Base-by-base conservation (phyloP, 23 red algal species). In the Gracilaria caudata region DNA sequence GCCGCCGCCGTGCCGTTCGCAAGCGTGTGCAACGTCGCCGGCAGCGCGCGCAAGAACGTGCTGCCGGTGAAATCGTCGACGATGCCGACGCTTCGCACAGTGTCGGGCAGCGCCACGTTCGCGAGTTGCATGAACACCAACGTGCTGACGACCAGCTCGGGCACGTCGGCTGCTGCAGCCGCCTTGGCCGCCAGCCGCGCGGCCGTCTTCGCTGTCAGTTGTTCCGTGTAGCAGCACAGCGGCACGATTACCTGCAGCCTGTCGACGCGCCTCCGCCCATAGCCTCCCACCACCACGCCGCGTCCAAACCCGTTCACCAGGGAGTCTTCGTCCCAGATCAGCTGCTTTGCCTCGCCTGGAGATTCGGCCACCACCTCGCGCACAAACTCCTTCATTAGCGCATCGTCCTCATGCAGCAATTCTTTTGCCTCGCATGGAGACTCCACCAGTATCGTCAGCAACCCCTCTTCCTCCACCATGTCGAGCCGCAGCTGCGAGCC, bases 351-450 rank as follows among this genome's bases (percentile, higher is more conserved):
- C 43, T 45, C 43, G 4, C 43, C 43, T 45, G 43, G 43, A 45
- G 43, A 45, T 7, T 38, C 64, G 4, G 13, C 26, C 64, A 37
- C 13, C 64, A 68, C 30, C 29, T 68, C 26, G 64, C 64, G 64
- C 64, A 38, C 64, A 68, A 68, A 32, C 30, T 38, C 26, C 30
- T 68, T 68, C 35, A 68, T 68, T 19, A 68, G 64, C 30, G 64
- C 13, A 19, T 23, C 64, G 29, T 68, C 64, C 4, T 68, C 30
- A 12, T 37, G 38, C 17, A 72, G 66, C 66, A 72, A 43, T 39
- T 41, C 33, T 41, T 43, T 72, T 4, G 66, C 66, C 20, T 16
- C 35, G 35, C 2, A n/a, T 14, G 66, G 66, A 1, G 66, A 16
- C 5, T 72, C 66, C 66, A 72, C 38, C 16, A 16, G 4, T n/a